phyloP scores from a whole-genome alignment of 208 protist genomes.

The Acanthamoeba culbertsoni region DNA sequence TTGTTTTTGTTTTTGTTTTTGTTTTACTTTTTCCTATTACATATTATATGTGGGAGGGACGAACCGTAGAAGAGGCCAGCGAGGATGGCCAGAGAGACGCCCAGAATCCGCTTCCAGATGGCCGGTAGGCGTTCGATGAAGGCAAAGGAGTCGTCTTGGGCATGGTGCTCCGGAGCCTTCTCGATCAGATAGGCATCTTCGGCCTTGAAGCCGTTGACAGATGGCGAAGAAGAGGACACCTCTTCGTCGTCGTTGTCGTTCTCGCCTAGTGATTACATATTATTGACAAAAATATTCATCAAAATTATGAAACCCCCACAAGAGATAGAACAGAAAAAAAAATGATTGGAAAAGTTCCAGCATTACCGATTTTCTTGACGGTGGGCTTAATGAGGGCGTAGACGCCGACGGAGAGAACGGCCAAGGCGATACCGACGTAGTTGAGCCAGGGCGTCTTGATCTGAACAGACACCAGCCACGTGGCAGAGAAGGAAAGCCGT shows the following conservation, averaged over 20 bases:
- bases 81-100: neutral
- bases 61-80: slow-evolving; percentile 25
- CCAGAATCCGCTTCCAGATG: neutral
- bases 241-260: neutral
- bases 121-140: neutral
- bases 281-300: too few relatives aligned
- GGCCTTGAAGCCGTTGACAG: neutral
- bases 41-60: neutral
- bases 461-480: neutral
- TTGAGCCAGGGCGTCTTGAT: slow-evolving; percentile 32
- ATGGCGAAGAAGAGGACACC: neutral
- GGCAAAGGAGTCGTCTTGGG: slow-evolving; percentile 49
- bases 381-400: slow-evolving; percentile 54
- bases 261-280: too few relatives aligned
- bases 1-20: too few relatives aligned
- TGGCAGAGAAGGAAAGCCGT: too few relatives aligned
- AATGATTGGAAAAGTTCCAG: too few relatives aligned
- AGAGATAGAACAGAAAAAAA: too few relatives aligned
- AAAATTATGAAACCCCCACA: too few relatives aligned
- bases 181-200: neutral
- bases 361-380: slow-evolving; percentile 1
- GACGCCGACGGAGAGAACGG: slow-evolving; percentile 25
- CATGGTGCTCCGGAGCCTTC: neutral
- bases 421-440: slow-evolving; percentile 39
- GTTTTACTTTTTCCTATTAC: too few relatives aligned